These are phyloP conservation scores for Herpetospermum pedunculosum DNA, from an alignment of 306 rosid genomes.

Conservation along the genomic window DNA sequence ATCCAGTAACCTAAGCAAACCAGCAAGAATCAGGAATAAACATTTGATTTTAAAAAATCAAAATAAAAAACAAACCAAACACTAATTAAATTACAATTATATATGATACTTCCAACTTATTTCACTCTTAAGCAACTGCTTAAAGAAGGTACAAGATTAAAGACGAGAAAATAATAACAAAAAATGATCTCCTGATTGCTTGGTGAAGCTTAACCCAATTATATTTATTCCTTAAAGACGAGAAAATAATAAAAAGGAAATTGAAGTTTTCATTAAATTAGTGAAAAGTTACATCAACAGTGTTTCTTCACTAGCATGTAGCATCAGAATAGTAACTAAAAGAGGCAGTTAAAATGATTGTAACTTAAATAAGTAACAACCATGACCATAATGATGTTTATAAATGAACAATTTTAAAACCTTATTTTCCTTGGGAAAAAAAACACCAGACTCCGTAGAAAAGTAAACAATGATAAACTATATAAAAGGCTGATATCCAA, in stretches of 20 bases:
- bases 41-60: neutral
- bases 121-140: neutral
- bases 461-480: neutral
- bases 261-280: neutral
- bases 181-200: neutral
- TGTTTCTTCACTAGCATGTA: neutral
- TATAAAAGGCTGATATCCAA: neutral
- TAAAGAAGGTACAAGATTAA: neutral
- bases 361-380: neutral
- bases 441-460: neutral
- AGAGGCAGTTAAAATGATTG: neutral
- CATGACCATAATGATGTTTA: neutral
- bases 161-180: neutral
- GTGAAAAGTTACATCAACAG: neutral
- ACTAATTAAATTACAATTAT: neutral
- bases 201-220: neutral
- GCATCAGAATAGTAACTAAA: neutral
- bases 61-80: neutral
- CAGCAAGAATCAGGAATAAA: slow-evolving; percentile 4
- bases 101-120: neutral
- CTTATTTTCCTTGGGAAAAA: neutral
- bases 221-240: too few species aligned
- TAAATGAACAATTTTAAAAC: neutral
- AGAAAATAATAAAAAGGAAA: too few species aligned
- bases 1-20: slow-evolving; percentile 80